phyloP scores from a whole-genome alignment of 257 asterid species.

The Solanum commersonii region DNA sequence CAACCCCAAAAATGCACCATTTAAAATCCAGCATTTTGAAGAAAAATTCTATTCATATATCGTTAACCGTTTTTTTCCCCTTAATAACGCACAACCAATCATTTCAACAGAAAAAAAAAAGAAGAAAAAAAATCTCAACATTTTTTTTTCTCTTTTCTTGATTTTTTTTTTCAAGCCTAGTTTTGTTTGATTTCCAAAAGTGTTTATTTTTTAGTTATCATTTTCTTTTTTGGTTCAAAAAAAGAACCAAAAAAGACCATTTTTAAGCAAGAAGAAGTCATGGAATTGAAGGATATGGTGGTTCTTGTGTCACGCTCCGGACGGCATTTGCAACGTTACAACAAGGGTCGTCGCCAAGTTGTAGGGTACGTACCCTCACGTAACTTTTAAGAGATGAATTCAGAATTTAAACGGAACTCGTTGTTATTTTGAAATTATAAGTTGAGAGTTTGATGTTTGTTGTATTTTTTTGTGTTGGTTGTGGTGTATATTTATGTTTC shows the following conservation, averaged over 20 bases:
- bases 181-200: background rate
- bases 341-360: slow-evolving; percentile 77
- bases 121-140: background rate
- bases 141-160: background rate
- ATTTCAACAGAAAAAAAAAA: background rate
- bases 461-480: background rate
- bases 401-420: background rate
- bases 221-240: background rate
- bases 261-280: background rate
- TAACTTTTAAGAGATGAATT: background rate
- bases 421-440: background rate
- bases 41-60: background rate
- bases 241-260: background rate
- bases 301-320: slow-evolving; percentile 71
- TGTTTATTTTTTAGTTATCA: background rate
- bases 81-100: background rate
- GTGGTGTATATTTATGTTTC: background rate
- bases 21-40: background rate
- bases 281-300: slow-evolving; percentile 63
- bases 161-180: background rate
- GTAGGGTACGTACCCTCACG: slow-evolving; percentile 43
- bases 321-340: slow-evolving; percentile 72
- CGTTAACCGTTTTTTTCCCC: background rate
- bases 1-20: background rate
- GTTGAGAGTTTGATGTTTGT: background rate